phyloP scores from a whole-genome alignment of 2,329 filamentous ascomycete genomes.

The Hypoxylon sp. region DNA sequence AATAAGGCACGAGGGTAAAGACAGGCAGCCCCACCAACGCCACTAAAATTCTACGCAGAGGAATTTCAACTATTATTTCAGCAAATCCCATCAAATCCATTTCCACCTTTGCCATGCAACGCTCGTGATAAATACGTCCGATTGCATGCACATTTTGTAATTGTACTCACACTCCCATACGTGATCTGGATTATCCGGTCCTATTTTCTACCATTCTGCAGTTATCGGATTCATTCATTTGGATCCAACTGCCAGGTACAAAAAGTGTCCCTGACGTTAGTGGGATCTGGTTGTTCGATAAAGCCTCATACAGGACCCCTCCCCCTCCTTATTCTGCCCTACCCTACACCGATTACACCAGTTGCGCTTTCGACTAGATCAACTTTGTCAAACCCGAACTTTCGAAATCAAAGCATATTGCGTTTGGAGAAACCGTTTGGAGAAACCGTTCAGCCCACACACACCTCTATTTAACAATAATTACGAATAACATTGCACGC shows the following conservation, averaged over 20 bases:
- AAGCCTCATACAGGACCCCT: slow-evolving; percentile 35
- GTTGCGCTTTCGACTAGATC: slow-evolving; percentile 1
- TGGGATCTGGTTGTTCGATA: slow-evolving; percentile 20
- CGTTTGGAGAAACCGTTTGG: background rate
- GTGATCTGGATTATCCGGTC: background rate
- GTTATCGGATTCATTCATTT: background rate
- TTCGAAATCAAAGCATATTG: slow-evolving; percentile 11
- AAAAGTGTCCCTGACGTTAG: slow-evolving; percentile 6
- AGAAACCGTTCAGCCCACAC: too few species aligned
- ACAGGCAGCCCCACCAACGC: slow-evolving; percentile 29
- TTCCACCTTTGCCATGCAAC: slow-evolving; percentile 10
- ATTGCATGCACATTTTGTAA: slow-evolving; percentile 7
- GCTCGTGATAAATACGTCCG: slow-evolving; percentile 14
- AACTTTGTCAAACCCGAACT: slow-evolving; percentile 16
- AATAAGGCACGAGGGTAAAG: slow-evolving; percentile 25
- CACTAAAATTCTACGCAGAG: slow-evolving; percentile 23
- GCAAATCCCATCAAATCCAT: slow-evolving; percentile 25
- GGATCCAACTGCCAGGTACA: background rate
- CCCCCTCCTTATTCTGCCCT: slow-evolving; percentile 16
- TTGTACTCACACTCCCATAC: slow-evolving; percentile 2
- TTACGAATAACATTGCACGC: slow-evolving; percentile 11
- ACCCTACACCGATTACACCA: background rate
- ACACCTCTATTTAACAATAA: background rate
- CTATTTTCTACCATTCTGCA: background rate
- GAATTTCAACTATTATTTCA: slow-evolving; percentile 34